These are phyloP conservation scores for Penicillium occitanis DNA, from an alignment of 2,329 filamentous ascomycete species.

Conservation along the genomic window DNA sequence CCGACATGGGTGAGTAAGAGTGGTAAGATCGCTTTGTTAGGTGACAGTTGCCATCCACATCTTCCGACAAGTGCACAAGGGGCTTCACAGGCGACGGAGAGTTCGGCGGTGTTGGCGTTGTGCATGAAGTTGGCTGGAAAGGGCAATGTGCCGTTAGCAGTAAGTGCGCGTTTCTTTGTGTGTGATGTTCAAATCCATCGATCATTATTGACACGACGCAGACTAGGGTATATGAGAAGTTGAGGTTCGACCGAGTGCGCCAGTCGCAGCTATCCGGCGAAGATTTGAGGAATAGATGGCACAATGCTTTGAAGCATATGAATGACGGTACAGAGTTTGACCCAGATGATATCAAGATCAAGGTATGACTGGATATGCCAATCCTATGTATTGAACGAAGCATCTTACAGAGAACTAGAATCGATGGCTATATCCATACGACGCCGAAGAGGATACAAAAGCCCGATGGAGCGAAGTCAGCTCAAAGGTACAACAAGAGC, in stretches of 20 bases:
- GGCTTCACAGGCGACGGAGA: slow-evolving; percentile 67
- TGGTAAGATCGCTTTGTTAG: slow-evolving; percentile 20
- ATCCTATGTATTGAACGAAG: no score
- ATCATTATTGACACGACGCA: neutral
- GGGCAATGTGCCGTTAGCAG: slow-evolving; percentile 19
- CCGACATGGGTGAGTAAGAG: slow-evolving; percentile 20
- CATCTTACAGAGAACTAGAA: slow-evolving; percentile 34
- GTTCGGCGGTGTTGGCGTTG: slow-evolving; percentile 48
- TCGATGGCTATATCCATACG: slow-evolving; percentile 49
- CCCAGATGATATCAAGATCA: slow-evolving; percentile 49
- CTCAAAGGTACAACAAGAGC: slow-evolving; percentile 22
- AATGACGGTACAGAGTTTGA: slow-evolving; percentile 40
- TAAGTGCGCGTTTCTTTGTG: neutral
- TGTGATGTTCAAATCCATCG: neutral
- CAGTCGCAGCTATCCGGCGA: slow-evolving; percentile 27
- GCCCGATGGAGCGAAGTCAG: slow-evolving; percentile 47
- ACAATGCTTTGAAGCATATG: slow-evolving; percentile 25
- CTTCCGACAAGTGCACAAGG: slow-evolving; percentile 66
- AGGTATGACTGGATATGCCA: slow-evolving; percentile 22
- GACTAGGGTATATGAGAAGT: slow-evolving; percentile 28
- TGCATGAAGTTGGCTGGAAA: slow-evolving; percentile 21
- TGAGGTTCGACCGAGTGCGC: slow-evolving; percentile 28
- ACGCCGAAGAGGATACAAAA: slow-evolving; percentile 48
- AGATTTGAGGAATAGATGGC: slow-evolving; percentile 28
- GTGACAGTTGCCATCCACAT: slow-evolving; percentile 65